Evolutionary conservation across 225 moss, liverwort and hornwort genomes (phyloP).

Genomic region (Sphagnum tenellum): DNA sequence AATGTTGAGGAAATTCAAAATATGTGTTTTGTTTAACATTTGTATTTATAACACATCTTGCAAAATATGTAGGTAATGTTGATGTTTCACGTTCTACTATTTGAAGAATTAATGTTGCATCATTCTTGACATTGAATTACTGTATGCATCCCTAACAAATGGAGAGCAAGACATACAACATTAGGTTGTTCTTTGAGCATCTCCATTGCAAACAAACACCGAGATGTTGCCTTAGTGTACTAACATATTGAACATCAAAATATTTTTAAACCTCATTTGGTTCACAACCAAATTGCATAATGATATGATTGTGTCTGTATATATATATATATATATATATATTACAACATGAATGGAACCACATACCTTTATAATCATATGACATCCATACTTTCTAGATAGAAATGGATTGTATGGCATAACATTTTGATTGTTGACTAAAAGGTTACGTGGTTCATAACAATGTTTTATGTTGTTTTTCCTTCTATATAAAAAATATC

Average conservation of each 20-base stretch:
- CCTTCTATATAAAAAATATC: conserved; percentile 2
- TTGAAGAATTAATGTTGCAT: no score
- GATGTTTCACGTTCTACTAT: no score
- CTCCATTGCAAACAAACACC: conserved; percentile 1
- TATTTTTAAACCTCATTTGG: not conserved
- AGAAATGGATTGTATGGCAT: conserved; percentile 5
- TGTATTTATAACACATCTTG: no score
- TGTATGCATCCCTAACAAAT: no score
- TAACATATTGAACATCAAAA: conserved; percentile 1
- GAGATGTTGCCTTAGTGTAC: not conserved
- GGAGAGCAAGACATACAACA: not conserved
- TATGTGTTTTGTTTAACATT: no score
- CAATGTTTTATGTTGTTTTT: not conserved
- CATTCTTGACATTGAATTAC: no score
- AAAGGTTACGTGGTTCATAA: not conserved
- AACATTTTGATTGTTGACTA: conserved; percentile 1
- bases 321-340: conserved; percentile 4
- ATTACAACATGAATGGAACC: not conserved
- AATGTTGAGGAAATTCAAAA: no score
- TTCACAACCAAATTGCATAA: not conserved
- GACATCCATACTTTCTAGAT: conserved; percentile 1
- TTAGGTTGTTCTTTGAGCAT: conserved; percentile 1
- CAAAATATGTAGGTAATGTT: no score
- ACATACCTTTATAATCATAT: conserved; percentile 11
- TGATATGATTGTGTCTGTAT: not conserved